A percentile compares a stretch with the other conserved stretches of the same genome.
Evolutionary conservation across 2,329 filamentous ascomycete genomes (phyloP).

Genomic region (Aspergillus felis): DNA sequence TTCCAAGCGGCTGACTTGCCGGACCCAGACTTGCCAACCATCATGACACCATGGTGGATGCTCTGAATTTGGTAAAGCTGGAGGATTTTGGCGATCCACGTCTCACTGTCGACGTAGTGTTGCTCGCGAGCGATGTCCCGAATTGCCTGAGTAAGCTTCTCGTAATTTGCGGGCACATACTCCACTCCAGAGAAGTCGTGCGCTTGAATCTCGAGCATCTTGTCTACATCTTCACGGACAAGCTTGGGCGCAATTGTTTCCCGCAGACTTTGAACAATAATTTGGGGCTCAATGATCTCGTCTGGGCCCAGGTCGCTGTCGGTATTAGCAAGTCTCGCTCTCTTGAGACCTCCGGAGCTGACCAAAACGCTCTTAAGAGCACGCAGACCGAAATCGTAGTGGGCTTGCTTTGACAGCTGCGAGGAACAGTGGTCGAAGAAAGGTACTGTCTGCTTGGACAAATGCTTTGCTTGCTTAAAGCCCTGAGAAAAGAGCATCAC

Average conservation of each 20-base stretch:
- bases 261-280: slow-evolving; percentile 95
- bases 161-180: slow-evolving; percentile 85
- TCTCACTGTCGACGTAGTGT: slow-evolving; percentile 83
- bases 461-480: slow-evolving; percentile 90
- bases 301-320: slow-evolving; percentile 60
- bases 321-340: slow-evolving; percentile 64
- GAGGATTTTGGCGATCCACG: slow-evolving; percentile 95
- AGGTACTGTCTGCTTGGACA: slow-evolving; percentile 93
- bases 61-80: slow-evolving; percentile 98
- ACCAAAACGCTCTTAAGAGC: slow-evolving; percentile 97
- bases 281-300: slow-evolving; percentile 84
- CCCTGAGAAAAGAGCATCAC: slow-evolving; percentile 99
- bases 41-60: slow-evolving; percentile 99
- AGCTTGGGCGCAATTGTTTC: slow-evolving; percentile 98
- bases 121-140: slow-evolving; percentile 76
- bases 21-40: slow-evolving; percentile 96
- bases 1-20: slow-evolving; percentile 97
- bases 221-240: slow-evolving; percentile 84
- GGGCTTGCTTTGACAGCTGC: slow-evolving; percentile 87
- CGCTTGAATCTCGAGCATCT: slow-evolving; percentile 77
- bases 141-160: slow-evolving; percentile 75
- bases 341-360: slow-evolving; percentile 93
- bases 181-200: slow-evolving; percentile 88
- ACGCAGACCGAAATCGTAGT: slow-evolving; percentile 98
- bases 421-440: slow-evolving; percentile 92